Conservation (phyloP, 306 rosid species). For the Prunus fruticosa region DNA sequence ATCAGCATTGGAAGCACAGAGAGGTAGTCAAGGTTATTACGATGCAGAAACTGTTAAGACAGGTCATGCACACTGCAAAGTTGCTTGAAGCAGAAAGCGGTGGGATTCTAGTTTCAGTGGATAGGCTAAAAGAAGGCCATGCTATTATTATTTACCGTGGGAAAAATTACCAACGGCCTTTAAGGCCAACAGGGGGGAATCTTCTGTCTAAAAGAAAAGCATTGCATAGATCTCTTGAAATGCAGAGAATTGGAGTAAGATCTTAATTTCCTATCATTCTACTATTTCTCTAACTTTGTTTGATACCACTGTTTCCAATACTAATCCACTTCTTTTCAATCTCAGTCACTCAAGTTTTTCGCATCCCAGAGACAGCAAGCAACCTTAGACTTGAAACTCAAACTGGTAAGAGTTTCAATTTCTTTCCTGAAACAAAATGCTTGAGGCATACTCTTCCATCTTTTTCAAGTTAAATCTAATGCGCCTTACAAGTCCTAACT, state of each 20-base stretch:
- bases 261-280: constrained; percentile 8
- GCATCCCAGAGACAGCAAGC: constrained; percentile 48
- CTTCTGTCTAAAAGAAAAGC: constrained; percentile 78
- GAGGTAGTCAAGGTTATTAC: constrained; percentile 86
- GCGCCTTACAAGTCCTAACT: constrained; percentile 1
- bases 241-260: constrained; percentile 84
- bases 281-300: constrained; percentile 17
- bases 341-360: constrained; percentile 77
- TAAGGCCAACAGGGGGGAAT: constrained; percentile 29
- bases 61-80: constrained; percentile 62
- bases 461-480: background rate
- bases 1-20: constrained; percentile 88
- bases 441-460: constrained; percentile 14
- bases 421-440: background rate
- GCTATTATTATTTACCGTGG: constrained; percentile 83
- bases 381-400: constrained; percentile 52
- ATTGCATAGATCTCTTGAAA: constrained; percentile 64
- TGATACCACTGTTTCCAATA: constrained; percentile 1
- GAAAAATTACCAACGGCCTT: constrained; percentile 69
- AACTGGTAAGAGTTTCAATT: constrained; percentile 50
- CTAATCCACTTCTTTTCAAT: constrained; percentile 14
- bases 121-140: constrained; percentile 73
- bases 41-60: constrained; percentile 59
- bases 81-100: constrained; percentile 75
- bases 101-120: constrained; percentile 72